These are phyloP conservation scores for Spinacia oleracea DNA, from an alignment of 179 eudicot genomes.

Conservation along the genomic window DNA sequence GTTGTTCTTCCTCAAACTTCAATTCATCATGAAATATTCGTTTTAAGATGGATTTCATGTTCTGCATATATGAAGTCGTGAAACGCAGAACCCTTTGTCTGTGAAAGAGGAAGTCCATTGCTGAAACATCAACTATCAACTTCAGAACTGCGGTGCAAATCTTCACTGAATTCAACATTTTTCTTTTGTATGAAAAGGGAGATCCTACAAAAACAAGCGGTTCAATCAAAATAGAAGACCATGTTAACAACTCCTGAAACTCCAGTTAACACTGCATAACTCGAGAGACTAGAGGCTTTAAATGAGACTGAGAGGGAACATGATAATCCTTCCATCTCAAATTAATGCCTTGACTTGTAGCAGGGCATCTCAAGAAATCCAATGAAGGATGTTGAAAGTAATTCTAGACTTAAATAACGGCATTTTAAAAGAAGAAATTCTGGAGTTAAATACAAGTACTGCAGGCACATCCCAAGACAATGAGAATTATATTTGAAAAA, in stretches of 20 bases:
- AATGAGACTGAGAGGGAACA: not conserved
- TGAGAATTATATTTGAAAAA: not conserved
- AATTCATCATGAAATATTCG: constrained; percentile 39
- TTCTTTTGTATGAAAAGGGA: constrained; percentile 33
- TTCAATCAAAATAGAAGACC: not conserved
- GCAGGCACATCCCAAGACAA: constrained; percentile 4
- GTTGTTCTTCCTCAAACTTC: constrained; percentile 51
- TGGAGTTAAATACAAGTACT: not conserved
- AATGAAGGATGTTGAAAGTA: not conserved
- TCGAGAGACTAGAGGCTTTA: not conserved
- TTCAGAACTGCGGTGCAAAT: constrained; percentile 70
- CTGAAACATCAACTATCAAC: constrained; percentile 60
- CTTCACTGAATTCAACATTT: constrained; percentile 56
- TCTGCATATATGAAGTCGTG: constrained; percentile 44
- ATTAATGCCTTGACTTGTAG: not conserved
- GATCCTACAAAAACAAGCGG: constrained; percentile 41
- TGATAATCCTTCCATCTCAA: not conserved
- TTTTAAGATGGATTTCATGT: constrained; percentile 49
- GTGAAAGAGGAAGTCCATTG: constrained; percentile 40
- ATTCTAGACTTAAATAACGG: not conserved
- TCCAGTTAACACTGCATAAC: not conserved
- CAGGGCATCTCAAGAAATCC: not conserved
- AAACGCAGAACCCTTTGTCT: constrained; percentile 54
- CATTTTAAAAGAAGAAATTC: not conserved
- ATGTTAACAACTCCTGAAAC: not conserved